Evolutionary conservation across 345 rosid species (phyloP).

Genomic region (sweet orange (Citrus sinensis)): DNA sequence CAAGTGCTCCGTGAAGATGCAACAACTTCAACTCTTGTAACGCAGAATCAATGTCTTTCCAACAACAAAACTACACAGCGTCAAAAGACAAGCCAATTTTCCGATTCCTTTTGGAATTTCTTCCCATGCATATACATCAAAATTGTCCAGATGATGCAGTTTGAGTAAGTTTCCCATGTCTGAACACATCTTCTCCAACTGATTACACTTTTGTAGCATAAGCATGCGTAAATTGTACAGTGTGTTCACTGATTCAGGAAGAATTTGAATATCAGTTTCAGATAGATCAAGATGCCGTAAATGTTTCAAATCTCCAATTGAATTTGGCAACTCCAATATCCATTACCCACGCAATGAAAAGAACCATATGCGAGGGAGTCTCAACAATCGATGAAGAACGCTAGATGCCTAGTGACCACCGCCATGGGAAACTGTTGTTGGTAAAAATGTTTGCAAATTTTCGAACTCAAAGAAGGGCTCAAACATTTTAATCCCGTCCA

Average conservation of each 20-base stretch:
- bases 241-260: neutral
- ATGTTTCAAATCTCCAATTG: neutral
- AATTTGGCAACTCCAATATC: neutral
- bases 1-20: neutral
- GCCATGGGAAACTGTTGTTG: neutral
- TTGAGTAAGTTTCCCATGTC: conserved; percentile 9
- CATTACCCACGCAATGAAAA: neutral
- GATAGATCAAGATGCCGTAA: conserved; percentile 10
- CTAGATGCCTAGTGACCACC: neutral
- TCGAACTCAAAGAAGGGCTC: neutral
- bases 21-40: neutral
- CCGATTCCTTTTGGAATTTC: conserved; percentile 4
- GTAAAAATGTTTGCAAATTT: neutral
- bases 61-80: conserved; percentile 9
- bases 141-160: neutral
- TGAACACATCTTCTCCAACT: neutral
- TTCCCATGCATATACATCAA: neutral
- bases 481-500: neutral
- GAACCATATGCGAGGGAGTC: neutral
- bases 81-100: neutral
- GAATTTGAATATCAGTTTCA: neutral
- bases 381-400: neutral
- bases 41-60: neutral
- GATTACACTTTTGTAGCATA: neutral
- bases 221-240: conserved; percentile 6